Conservation (phyloP, 306 rosid genomes). For the Cicer judaicum region DNA sequence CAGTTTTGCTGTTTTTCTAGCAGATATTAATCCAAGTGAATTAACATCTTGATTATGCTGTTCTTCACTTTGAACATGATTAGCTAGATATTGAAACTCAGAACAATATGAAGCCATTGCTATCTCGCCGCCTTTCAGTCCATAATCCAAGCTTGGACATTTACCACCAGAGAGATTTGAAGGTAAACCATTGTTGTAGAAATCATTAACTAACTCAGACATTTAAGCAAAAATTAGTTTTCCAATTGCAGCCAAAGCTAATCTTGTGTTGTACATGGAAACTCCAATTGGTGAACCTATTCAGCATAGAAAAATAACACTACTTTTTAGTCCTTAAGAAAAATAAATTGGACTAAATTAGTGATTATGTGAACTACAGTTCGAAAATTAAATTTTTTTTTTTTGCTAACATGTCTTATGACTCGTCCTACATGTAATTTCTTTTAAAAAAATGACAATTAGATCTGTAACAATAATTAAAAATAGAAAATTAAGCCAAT, state of each 20-base stretch:
- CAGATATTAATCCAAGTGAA: slow-evolving; percentile 57
- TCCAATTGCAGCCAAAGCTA: slow-evolving; percentile 55
- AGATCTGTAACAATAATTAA: no score
- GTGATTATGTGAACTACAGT: no score
- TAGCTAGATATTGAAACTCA: slow-evolving; percentile 53
- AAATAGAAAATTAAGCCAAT: no score
- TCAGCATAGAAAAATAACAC: no score
- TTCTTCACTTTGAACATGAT: slow-evolving; percentile 51
- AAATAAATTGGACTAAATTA: no score
- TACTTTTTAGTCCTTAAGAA: no score
- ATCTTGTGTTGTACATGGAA: slow-evolving; percentile 55
- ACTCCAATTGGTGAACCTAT: slow-evolving; percentile 52
- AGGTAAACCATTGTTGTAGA: slow-evolving; percentile 54
- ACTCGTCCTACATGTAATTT: no score
- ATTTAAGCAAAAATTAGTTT: slow-evolving; percentile 51
- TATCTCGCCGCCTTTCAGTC: slow-evolving; percentile 49
- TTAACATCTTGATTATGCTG: slow-evolving; percentile 55
- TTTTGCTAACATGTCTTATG: no score
- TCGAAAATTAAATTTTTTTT: no score
- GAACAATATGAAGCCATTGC: slow-evolving; percentile 55
- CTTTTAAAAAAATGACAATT: no score
- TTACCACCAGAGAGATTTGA: slow-evolving; percentile 49
- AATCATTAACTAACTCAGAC: slow-evolving; percentile 55
- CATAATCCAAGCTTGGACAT: slow-evolving; percentile 50
- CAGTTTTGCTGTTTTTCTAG: slow-evolving; percentile 51